Evolutionary conservation across 2,329 filamentous ascomycete species (phyloP), one percentile per base, ranked within the genome.

Genomic region (Pseudogymnoascus sp.): DNA sequence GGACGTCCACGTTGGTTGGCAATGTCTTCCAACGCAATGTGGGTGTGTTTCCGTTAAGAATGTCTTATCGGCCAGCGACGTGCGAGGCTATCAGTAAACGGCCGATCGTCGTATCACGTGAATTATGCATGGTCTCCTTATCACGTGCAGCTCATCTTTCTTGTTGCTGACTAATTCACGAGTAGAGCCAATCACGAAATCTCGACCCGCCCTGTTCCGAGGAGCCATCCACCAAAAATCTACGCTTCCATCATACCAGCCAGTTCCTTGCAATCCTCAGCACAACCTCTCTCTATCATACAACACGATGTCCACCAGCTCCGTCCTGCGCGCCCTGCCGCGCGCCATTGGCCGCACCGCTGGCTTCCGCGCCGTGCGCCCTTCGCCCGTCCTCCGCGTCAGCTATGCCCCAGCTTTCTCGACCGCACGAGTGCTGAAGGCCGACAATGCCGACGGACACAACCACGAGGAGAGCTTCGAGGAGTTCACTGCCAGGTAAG

Each of bases 401-500:
- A 37, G 33, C 33, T 40, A 59, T 7, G 57, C 57, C 33, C 33
- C 57, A 17, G 57, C 57, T 59, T 59, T 59, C 57, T 59, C 57
- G 33, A 37, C 57, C 33, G 82, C 81, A 88, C 84, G 73, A 81
- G 79, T 65, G 66, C 65, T 63, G 47, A 57, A 54, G 50, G 15
- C 57, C 71, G 77, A 77, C 68, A 78, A 78, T 67, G 79, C 73
- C 61, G 79, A 82, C 66, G 77, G 77, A 73, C 90, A 96, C 78
- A n/a, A n/a, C n/a, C 84, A 87, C 74, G 94, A 99, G 78, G 94
- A 99, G 86, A 96, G 89, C 72, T 99, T 96, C 72, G 94, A 99
- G 83, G 92, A 97, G 82, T 99, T 99, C 79, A 92, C 90, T 78
- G 89, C 92, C 72, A 92, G 94, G 94, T 99, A 90, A 78, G 57